Evolutionary conservation across 1,284 basidiomycete genomes (phyloP), one percentile per base, ranked within the genome.

Genomic region (Cryptococcus sp.): DNA sequence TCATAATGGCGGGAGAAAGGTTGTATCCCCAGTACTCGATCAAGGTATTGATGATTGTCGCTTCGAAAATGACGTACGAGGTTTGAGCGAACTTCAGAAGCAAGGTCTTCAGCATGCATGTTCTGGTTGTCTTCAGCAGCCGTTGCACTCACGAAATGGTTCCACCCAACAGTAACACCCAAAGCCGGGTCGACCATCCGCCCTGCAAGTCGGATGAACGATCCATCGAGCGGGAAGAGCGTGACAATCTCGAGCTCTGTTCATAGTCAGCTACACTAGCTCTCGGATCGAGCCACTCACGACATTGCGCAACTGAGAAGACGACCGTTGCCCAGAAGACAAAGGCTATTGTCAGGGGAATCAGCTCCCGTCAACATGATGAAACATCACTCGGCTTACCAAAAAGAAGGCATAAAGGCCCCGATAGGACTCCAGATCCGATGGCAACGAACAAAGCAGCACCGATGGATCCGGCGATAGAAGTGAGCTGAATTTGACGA

Each of bases 1-100:
- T 78, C 72, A 77, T 78, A 17, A 78, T 75, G 19, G 78, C 78
- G 7, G 78, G 73, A 46, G 54, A 54, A 50, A 58, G 19, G 54
- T 68, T 22, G 52, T 59, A 38, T 13, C 46, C 66, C 71, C 71
- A 73, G 58, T 68, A 73, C n/a, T 55, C 54, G 19, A 67, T 48
- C 5, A 67, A n/a, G 11, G 58, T 61, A 46, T 66, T 66, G 55
- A 64, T 60, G 41, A 64, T 52, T 2, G 64, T 66, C 22, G 59
- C 57, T 46, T 66, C 65, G 47, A 63, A 64, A 20, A 70, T 68
- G 57, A 72, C 59, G 37, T 49, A 64, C 11, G 62, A 61, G 0
- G 61, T 59, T 49, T 53, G 50, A 29, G 61, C 61, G 37, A 62
- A 62, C 60, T 58, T n/a, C 17, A 6, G 16, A 17, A 20, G 40